Evolutionary conservation across 495 filamentous ascomycete genomes (phyloP).

Genomic region (Lentithecium fluviatile): DNA sequence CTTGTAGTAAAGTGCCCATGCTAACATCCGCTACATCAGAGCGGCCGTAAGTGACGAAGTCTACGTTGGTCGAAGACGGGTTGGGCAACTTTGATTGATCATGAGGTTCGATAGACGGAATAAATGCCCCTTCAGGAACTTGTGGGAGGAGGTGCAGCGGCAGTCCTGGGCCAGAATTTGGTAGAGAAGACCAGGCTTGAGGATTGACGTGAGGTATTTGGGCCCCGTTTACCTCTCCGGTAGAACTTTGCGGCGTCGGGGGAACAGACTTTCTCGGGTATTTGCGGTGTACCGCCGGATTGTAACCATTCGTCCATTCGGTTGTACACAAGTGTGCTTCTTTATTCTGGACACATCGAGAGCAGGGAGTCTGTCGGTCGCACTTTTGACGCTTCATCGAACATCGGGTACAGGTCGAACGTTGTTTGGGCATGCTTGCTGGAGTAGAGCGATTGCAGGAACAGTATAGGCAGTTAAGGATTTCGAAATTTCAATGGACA

Average conservation of each 20-base stretch:
- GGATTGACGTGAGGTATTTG: too few relatives aligned
- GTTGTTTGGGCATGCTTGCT: slow-evolving; percentile 20
- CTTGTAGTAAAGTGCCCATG: slow-evolving; percentile 9
- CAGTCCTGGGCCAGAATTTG: neutral
- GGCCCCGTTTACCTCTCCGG: too few relatives aligned
- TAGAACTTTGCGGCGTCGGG: neutral
- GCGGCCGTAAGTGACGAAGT: slow-evolving; percentile 29
- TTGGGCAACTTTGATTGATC: neutral
- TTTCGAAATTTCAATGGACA: neutral
- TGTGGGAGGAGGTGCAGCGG: neutral
- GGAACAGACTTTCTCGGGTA: slow-evolving; percentile 18
- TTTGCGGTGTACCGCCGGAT: slow-evolving; percentile 28
- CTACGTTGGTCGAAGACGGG: slow-evolving; percentile 15
- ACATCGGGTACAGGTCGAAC: slow-evolving; percentile 27
- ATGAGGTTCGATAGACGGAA: neutral
- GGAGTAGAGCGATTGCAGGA: too few relatives aligned
- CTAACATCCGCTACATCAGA: slow-evolving; percentile 25
- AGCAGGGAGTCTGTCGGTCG: slow-evolving; percentile 27
- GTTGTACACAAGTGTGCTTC: slow-evolving; percentile 28
- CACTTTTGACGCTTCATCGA: slow-evolving; percentile 31
- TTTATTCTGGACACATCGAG: slow-evolving; percentile 26
- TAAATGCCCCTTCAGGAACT: neutral
- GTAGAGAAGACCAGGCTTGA: too few relatives aligned
- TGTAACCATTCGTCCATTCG: slow-evolving; percentile 31
- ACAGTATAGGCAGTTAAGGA: neutral